phyloP scores from a whole-genome alignment of 2,329 filamentous ascomycete species.

The Cercospora canescens region DNA sequence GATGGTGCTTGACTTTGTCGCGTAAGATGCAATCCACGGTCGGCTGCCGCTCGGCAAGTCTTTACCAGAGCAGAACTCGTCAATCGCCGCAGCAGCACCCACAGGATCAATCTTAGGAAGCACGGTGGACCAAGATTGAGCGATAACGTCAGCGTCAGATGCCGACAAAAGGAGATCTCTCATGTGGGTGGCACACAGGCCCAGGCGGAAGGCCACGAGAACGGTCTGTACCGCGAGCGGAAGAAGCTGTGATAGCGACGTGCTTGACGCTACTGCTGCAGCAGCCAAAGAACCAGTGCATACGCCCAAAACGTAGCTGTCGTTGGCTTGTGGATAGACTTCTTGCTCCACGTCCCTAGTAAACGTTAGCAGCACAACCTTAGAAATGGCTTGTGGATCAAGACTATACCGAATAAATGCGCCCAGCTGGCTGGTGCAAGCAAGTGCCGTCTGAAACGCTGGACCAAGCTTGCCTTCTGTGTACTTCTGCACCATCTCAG shows the following conservation, averaged over 20 bases:
- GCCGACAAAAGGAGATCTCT: background rate
- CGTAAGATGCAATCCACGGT: background rate
- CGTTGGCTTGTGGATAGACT: background rate
- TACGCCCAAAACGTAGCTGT: slow-evolving; percentile 16
- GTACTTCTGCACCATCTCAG: background rate
- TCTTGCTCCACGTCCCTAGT: background rate
- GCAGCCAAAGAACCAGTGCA: slow-evolving; percentile 28
- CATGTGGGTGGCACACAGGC: slow-evolving; percentile 20
- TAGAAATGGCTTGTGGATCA: background rate
- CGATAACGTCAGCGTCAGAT: background rate
- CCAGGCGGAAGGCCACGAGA: slow-evolving; percentile 48
- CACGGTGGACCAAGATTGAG: background rate
- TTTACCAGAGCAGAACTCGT: background rate
- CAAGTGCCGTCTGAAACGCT: background rate
- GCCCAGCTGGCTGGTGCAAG: background rate
- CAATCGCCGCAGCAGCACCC: background rate
- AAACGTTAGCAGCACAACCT: background rate
- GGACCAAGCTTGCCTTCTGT: background rate
- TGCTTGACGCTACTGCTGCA: slow-evolving; percentile 23
- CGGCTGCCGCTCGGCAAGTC: background rate
- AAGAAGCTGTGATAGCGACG: slow-evolving; percentile 18
- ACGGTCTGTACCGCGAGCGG: slow-evolving; percentile 36
- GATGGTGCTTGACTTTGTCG: background rate
- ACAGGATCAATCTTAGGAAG: background rate
- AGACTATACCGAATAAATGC: background rate